Base-by-base conservation (phyloP, 306 rosid species). In the Boehmeria nivea region DNA sequence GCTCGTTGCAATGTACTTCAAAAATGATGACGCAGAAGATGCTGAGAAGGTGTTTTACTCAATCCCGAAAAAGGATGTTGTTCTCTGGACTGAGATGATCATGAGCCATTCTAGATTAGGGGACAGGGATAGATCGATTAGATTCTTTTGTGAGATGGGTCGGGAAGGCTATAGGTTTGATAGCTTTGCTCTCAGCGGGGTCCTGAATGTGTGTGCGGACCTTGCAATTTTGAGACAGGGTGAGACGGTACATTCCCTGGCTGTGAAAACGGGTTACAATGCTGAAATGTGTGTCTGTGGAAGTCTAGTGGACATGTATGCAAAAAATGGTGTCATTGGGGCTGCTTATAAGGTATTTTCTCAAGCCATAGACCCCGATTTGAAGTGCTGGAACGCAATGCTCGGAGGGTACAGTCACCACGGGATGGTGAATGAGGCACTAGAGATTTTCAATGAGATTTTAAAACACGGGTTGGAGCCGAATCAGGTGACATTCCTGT, bases 21-120 rank as follows among this genome's bases (percentile, higher is more conserved):
- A 75, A 70, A 80, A 80, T 25, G 63, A 58, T 12, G 89, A 82
- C 74, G 51, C 52, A 6, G 79, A 80, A 70, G 76, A 77, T 2
- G 95, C 91, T 27, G 64, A 49, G 50, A 48, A 60, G 45, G 75
- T 73, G n/a, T 91, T 82, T 65, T 8, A 47, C 65, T 74, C 78
- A 28, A 66, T 84, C 54, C 24, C 65, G 1, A 68, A 53, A 63
- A 87, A 87, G 76, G 98, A 87, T 60, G 76, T 68, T 56, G 69
- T 84, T 78, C 83, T 91, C 44, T 87, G 93, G 94, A 84, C 96
- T 51, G 95, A 82, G 78, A 80, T 84, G 85, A 84, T 91, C 75
- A 51, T 69, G 7, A 81, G 89, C 51, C 69, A 72, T 78, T 72
- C 87, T 19, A 80, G 78, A 80, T 56, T 64, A 78, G 63, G 65